Conservation (phyloP, 116 monocot species). For the Dioscorea cayenensis region DNA sequence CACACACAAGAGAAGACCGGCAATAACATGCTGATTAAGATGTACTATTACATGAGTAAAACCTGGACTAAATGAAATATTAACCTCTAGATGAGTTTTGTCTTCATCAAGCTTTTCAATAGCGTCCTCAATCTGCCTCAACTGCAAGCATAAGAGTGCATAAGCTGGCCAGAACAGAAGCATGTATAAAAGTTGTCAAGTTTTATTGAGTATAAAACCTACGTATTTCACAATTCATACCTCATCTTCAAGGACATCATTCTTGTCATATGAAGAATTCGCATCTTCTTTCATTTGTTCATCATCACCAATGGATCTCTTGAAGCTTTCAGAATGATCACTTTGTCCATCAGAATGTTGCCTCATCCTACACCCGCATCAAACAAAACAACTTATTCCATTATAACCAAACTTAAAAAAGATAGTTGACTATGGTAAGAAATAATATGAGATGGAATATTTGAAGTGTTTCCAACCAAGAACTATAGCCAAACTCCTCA, state of each 20-base stretch:
- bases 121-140: conserved; percentile 44
- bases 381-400: conserved; percentile 9
- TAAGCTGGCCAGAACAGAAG: background rate
- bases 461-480: too few relatives aligned
- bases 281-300: conserved; percentile 39
- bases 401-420: background rate
- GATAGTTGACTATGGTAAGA: too few relatives aligned
- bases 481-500: too few relatives aligned
- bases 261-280: conserved; percentile 39
- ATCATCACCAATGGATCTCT: conserved; percentile 38
- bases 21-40: too few relatives aligned
- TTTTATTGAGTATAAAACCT: background rate
- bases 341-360: conserved; percentile 42
- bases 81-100: conserved; percentile 57
- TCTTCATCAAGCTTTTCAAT: conserved; percentile 61
- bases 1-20: background rate
- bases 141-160: conserved; percentile 16
- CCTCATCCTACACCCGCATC: conserved; percentile 46
- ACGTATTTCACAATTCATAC: conserved; percentile 18
- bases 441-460: too few relatives aligned
- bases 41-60: background rate
- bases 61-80: background rate
- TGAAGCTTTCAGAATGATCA: conserved; percentile 56
- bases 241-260: conserved; percentile 50
- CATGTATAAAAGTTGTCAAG: background rate